Conservation (phyloP, 495 filamentous ascomycete genomes). For the Barbatosphaeria neglecta region DNA sequence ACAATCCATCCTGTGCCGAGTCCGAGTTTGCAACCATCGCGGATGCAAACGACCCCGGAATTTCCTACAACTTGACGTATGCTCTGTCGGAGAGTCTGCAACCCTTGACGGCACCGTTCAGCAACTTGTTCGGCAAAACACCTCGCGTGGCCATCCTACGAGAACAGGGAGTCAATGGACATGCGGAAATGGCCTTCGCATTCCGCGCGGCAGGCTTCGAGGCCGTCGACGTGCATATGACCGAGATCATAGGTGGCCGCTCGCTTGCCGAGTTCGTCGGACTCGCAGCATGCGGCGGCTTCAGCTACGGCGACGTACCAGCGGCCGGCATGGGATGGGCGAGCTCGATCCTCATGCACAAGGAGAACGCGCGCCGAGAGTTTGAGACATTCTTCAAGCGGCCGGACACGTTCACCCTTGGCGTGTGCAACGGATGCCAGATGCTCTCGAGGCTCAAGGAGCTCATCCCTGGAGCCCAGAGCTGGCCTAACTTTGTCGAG, state of each 20-base stretch:
- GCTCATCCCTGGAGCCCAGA: conserved; percentile 71
- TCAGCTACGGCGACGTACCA: conserved; percentile 93
- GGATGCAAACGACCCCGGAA: conserved; percentile 69
- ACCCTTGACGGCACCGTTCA: conserved; percentile 57
- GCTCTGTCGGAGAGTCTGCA: conserved; percentile 66
- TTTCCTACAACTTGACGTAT: conserved; percentile 76
- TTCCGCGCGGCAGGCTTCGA: conserved; percentile 88
- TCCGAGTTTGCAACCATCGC: conserved; percentile 66
- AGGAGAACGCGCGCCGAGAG: conserved; percentile 54
- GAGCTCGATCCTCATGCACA: conserved; percentile 78
- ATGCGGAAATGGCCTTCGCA: conserved; percentile 93
- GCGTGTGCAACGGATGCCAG: conserved; percentile 97
- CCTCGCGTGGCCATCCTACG: conserved; percentile 89
- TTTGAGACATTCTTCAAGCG: conserved; percentile 83
- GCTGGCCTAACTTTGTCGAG: conserved; percentile 81
- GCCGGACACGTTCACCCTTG: conserved; percentile 80
- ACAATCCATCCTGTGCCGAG: conserved; percentile 81
- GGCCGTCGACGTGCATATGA: conserved; percentile 93
- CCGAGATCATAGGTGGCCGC: conserved; percentile 69
- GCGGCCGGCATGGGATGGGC: conserved; percentile 95
- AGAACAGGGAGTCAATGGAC: conserved; percentile 90
- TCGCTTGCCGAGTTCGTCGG: conserved; percentile 75
- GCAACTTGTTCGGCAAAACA: conserved; percentile 54
- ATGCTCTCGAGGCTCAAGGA: conserved; percentile 77
- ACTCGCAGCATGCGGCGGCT: conserved; percentile 88